Evolutionary conservation across 139 green algal species (phyloP).

Genomic region (Closterium sp.): DNA sequence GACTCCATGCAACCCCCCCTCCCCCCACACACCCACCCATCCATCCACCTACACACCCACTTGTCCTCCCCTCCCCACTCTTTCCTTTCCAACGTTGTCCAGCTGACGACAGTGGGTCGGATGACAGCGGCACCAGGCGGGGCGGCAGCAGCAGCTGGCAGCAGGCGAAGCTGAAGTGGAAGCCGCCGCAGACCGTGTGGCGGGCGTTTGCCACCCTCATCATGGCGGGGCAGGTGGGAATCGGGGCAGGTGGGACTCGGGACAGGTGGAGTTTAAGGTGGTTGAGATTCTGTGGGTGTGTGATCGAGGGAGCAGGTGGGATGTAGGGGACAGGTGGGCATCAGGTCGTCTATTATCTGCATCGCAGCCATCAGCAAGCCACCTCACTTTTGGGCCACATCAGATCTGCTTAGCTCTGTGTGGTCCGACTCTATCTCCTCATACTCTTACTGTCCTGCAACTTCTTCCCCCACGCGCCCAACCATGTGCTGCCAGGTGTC

Average conservation of each 20-base stretch:
- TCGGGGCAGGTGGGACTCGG: neutral
- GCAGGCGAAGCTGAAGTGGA: conserved; percentile 11
- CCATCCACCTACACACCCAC: no score
- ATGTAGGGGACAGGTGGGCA: no score
- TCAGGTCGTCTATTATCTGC: no score
- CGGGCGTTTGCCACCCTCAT: conserved; percentile 35
- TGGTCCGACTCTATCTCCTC: neutral
- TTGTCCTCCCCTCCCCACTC: neutral
- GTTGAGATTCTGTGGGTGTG: no score
- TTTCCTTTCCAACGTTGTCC: neutral
- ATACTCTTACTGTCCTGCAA: no score
- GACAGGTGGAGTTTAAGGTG: neutral
- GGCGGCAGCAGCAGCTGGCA: neutral
- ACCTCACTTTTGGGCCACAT: no score
- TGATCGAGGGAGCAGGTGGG: no score
- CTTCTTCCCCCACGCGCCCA: neutral
- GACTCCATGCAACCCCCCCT: no score
- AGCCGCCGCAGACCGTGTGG: conserved; percentile 39
- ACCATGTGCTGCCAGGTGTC: conserved; percentile 65
- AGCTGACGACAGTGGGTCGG: neutral
- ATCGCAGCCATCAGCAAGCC: neutral
- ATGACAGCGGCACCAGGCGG: neutral
- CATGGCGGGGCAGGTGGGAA: conserved; percentile 31
- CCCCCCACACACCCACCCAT: no score
- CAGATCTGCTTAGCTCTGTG: neutral